Evolutionary conservation across 441 rosid genomes (phyloP), one percentile per base, ranked within the genome.

Genomic region (Adansonia grandidieri): DNA sequence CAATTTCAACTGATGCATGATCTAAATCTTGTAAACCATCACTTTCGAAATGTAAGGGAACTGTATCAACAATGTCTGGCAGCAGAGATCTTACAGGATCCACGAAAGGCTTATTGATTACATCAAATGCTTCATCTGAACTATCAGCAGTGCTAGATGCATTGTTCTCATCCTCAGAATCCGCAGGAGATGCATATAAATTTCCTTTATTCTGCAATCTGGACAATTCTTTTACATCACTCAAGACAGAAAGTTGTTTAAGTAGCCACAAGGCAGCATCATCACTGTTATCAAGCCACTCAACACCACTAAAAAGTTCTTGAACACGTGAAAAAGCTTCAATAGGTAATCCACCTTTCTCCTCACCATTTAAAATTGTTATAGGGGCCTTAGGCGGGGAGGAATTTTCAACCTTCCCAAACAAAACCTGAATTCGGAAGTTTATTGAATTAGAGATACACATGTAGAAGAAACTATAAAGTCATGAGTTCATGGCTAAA

Each of bases 241-340:
- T 84, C 75, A 93, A 80, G 74, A 90, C 90, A 74, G 99, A 93
- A 80, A 93, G 95, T 80, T 91, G 97, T 87, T 90, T 92, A 68
- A 96, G 94, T 77, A 96, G 83, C 98, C 99, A 96, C 81, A 93
- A 74, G 60, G 99, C 89, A 88, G 97, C 97, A 89, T 92, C 97
- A 75, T 93, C 97, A 69, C 84, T 88, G 82, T 79, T 87, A 82
- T 93, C 98, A 73, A 87, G 90, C 97, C 94, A 96, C 71, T 96
- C 97, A 84, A 84, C 87, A 64, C 93, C 97, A 78, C 87, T 93
- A 80, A 96, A 96, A 84, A 96, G 95, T 82, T 96, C 98, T 88
- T 93, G 97, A 85, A 96, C 98, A 81, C 89, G 89, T 70, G 98
- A 91, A 87, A 96, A 96, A 47, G 98, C 99, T 89, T 96, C 99